These are phyloP conservation scores for Cantharellus anzutake DNA, from an alignment of 768 basidiomycete species.

Conservation along the genomic window DNA sequence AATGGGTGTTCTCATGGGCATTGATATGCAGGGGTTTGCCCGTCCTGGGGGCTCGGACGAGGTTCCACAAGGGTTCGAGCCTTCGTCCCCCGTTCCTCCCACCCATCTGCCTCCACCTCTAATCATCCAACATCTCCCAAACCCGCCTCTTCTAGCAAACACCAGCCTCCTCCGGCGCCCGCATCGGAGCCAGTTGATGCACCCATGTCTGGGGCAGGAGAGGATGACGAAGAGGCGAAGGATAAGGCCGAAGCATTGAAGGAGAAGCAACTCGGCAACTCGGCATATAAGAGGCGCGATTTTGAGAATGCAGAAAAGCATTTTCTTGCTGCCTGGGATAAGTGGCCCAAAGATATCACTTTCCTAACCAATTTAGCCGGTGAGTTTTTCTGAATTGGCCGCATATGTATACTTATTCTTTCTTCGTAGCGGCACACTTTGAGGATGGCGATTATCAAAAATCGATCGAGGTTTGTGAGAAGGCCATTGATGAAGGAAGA, in stretches of 20 bases:
- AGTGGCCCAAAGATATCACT: constrained; percentile 83
- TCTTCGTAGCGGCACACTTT: constrained; percentile 59
- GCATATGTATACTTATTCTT: no score
- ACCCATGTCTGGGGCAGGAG: constrained; percentile 32
- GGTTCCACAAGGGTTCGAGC: constrained; percentile 38
- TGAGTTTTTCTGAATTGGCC: constrained; percentile 15
- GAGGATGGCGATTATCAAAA: constrained; percentile 87
- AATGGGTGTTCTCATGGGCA: constrained; percentile 79
- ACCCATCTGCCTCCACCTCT: constrained; percentile 16
- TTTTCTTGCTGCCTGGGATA: constrained; percentile 82
- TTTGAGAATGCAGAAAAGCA: constrained; percentile 57
- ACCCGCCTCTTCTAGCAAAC: constrained; percentile 16
- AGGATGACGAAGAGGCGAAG: constrained; percentile 47
- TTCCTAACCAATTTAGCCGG: constrained; percentile 84
- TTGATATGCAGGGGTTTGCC: constrained; percentile 76
- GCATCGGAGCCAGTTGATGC: constrained; percentile 28
- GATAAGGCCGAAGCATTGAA: constrained; percentile 62
- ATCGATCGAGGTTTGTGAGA: constrained; percentile 79
- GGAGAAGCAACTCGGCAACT: constrained; percentile 59
- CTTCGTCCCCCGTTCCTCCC: constrained; percentile 17
- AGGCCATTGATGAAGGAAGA: constrained; percentile 92
- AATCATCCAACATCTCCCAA: constrained; percentile 24
- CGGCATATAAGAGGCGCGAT: constrained; percentile 70
- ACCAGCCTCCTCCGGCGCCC: constrained; percentile 22
- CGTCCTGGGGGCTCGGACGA: constrained; percentile 74